Conservation (phyloP, 306 rosid species). For the Trifolium repens region DNA sequence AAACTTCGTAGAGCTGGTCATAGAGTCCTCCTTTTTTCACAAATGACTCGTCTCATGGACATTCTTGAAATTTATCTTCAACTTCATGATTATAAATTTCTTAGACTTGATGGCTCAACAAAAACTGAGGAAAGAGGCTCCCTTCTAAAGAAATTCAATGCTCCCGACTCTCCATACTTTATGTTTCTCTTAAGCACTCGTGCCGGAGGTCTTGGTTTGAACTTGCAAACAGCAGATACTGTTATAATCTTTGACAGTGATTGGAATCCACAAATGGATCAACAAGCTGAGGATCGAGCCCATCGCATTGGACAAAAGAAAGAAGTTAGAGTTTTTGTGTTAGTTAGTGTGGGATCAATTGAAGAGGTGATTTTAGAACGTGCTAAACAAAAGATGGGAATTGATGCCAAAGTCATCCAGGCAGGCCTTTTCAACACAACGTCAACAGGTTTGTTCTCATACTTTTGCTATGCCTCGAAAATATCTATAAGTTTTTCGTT, state of each 20-base stretch:
- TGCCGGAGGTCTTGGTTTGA: conserved; percentile 99
- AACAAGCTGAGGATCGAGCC: conserved; percentile 99
- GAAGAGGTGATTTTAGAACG: conserved; percentile 99
- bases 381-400: conserved; percentile 99
- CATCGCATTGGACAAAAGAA: conserved; percentile 99
- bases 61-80: conserved; percentile 82
- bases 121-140: conserved; percentile 97
- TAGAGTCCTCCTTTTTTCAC: conserved; percentile 94
- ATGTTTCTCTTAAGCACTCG: conserved; percentile 99
- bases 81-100: conserved; percentile 78
- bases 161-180: conserved; percentile 89
- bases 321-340: conserved; percentile 97
- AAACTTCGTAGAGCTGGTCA: conserved; percentile 94
- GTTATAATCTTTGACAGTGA: conserved; percentile 96
- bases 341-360: conserved; percentile 98
- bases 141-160: conserved; percentile 75
- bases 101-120: conserved; percentile 97
- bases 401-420: conserved; percentile 99
- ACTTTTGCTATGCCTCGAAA: conserved; percentile 25
- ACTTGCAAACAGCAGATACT: conserved; percentile 96
- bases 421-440: conserved; percentile 99
- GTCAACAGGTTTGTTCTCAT: conserved; percentile 80
- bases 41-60: conserved; percentile 98
- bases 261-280: conserved; percentile 99
- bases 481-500: conserved; percentile 15